Conservation (phyloP, 805 yeast species). For the Candida anglica region DNA sequence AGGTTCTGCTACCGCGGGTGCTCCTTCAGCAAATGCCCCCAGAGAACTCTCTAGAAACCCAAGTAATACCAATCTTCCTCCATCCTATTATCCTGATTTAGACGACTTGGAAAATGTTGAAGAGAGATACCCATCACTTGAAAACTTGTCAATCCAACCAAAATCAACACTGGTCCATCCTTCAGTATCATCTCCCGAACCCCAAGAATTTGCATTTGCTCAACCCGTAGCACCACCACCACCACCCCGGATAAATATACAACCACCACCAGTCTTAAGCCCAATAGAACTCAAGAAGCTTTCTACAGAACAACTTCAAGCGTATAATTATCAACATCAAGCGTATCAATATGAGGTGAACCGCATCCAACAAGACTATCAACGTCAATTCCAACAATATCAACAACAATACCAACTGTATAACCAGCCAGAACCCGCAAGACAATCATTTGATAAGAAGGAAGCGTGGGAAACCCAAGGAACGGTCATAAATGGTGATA, state of each 20-base stretch:
- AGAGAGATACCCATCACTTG: conserved; percentile 50
- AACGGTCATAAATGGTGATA: conserved; percentile 21
- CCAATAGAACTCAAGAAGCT: conserved; percentile 11
- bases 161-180: neutral
- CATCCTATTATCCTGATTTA: conserved; percentile 33
- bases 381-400: conserved; percentile 4
- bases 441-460: conserved; percentile 18
- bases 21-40: no score
- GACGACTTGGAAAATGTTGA: conserved; percentile 44
- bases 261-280: conserved; percentile 10
- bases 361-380: conserved; percentile 10
- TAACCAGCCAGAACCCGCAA: neutral
- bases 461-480: conserved; percentile 35
- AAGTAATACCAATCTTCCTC: no score
- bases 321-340: conserved; percentile 17
- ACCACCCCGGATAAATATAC: conserved; percentile 1
- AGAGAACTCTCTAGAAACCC: no score
- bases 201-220: no score
- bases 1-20: no score
- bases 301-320: conserved; percentile 18
- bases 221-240: neutral
- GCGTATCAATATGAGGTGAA: conserved; percentile 14
- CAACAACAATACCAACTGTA: conserved; percentile 8
- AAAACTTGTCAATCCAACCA: conserved; percentile 15
- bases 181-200: neutral